A percentile compares a stretch with the other conserved stretches of the same genome.
These are phyloP conservation scores for Gossypium armourianum DNA, from an alignment of 441 rosid genomes.

Conservation along the genomic window DNA sequence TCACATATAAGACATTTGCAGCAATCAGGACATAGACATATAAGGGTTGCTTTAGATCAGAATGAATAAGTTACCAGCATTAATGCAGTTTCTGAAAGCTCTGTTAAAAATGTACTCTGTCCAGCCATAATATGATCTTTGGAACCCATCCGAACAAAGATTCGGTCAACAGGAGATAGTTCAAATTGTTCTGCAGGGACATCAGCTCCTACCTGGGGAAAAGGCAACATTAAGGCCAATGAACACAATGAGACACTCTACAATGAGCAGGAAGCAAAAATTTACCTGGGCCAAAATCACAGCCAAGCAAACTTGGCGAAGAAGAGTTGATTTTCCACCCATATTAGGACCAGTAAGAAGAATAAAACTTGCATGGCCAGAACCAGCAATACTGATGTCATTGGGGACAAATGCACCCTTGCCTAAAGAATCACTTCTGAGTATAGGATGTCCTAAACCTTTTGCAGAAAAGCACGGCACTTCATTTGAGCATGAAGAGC, in stretches of 20 bases:
- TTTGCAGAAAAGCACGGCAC: slow-evolving; percentile 60
- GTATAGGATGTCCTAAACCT: slow-evolving; percentile 78
- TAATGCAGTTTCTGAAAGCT: slow-evolving; percentile 86
- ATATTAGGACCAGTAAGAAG: slow-evolving; percentile 98
- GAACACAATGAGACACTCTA: slow-evolving; percentile 15
- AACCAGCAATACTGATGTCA: slow-evolving; percentile 62
- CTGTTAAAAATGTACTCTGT: slow-evolving; percentile 84
- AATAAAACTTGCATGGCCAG: slow-evolving; percentile 57
- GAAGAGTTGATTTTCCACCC: slow-evolving; percentile 98
- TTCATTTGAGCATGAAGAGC: slow-evolving; percentile 34
- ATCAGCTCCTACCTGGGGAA: slow-evolving; percentile 73
- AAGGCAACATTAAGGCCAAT: slow-evolving; percentile 10
- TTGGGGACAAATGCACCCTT: slow-evolving; percentile 85
- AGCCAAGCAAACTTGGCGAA: slow-evolving; percentile 94
- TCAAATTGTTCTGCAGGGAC: slow-evolving; percentile 84
- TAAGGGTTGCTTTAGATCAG: neutral
- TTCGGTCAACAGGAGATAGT: slow-evolving; percentile 72
- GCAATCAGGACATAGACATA: neutral
- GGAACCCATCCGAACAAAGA: slow-evolving; percentile 94
- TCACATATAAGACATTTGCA: neutral
- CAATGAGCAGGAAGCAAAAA: slow-evolving; percentile 5
- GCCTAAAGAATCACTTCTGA: slow-evolving; percentile 79
- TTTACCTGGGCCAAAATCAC: slow-evolving; percentile 86
- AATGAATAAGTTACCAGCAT: slow-evolving; percentile 56
- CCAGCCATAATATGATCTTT: slow-evolving; percentile 92